phyloP scores from a whole-genome alignment of 1,139 yeast species.

The Debaryomycetaceae sp. region DNA sequence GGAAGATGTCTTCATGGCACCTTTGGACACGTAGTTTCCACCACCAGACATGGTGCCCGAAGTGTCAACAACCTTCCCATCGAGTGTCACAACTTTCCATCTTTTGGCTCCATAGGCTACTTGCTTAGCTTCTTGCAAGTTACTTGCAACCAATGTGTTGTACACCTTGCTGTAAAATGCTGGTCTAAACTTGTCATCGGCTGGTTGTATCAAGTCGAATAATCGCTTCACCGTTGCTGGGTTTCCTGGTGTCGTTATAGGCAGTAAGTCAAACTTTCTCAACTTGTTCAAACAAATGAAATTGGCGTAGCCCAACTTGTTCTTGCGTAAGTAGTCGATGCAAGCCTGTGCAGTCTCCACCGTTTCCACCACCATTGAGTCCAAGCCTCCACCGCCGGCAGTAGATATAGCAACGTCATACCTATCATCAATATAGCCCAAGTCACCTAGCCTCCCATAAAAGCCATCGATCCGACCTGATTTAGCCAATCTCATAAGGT shows the following conservation, averaged over 20 bases:
- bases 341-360: constrained; percentile 93
- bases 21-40: constrained; percentile 63
- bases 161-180: constrained; percentile 86
- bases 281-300: constrained; percentile 79
- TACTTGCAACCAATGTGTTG: constrained; percentile 82
- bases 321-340: constrained; percentile 79
- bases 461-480: constrained; percentile 86
- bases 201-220: constrained; percentile 75
- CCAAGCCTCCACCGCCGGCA: constrained; percentile 88
- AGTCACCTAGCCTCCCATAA: constrained; percentile 84
- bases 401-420: constrained; percentile 94
- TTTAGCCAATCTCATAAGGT: constrained; percentile 63
- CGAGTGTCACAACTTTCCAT: constrained; percentile 87
- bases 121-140: constrained; percentile 73
- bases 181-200: constrained; percentile 65
- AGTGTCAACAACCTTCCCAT: constrained; percentile 89
- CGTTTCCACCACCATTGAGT: constrained; percentile 90
- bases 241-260: constrained; percentile 57
- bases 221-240: constrained; percentile 78
- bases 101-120: constrained; percentile 84
- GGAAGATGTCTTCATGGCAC: constrained; percentile 56
- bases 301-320: constrained; percentile 83
- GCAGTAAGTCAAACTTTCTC: constrained; percentile 54
- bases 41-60: constrained; percentile 99
- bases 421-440: constrained; percentile 81